Evolutionary conservation across 257 asterid species (phyloP).

Genomic region (Ligustrum vulgare): DNA sequence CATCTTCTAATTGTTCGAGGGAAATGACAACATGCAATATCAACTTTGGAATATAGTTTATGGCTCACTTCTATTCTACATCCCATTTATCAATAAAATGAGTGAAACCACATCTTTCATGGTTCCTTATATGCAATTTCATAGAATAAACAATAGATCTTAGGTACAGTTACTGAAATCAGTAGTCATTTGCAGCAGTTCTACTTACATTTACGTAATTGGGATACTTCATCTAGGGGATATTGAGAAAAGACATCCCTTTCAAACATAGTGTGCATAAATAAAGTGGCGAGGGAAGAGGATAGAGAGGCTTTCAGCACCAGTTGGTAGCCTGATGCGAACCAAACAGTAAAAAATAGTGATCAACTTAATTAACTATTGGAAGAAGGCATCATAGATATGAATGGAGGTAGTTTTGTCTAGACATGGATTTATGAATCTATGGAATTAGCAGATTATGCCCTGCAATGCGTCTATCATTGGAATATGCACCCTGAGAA

Average conservation of each 20-base stretch:
- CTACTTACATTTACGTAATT: background rate
- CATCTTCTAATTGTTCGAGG: background rate
- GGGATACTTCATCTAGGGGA: background rate
- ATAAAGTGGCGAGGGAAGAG: background rate
- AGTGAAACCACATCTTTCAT: background rate
- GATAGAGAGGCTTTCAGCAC: background rate
- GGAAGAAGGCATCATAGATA: background rate
- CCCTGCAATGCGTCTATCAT: background rate
- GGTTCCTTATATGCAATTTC: background rate
- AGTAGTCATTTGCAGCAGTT: background rate
- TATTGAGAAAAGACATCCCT: background rate
- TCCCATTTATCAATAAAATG: background rate
- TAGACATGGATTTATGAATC: background rate
- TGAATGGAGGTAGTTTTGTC: background rate
- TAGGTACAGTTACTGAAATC: background rate
- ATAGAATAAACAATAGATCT: background rate
- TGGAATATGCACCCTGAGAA: background rate
- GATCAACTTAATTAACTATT: background rate
- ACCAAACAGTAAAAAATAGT: background rate
- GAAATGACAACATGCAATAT: background rate
- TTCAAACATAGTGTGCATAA: background rate
- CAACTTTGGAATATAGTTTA: background rate
- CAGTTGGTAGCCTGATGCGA: background rate
- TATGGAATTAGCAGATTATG: background rate
- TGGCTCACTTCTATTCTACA: background rate